A percentile compares a stretch with the other conserved stretches of the same genome.
phyloP scores from a whole-genome alignment of 2,329 filamentous ascomycete species.

The Colletotrichum aenigma region DNA sequence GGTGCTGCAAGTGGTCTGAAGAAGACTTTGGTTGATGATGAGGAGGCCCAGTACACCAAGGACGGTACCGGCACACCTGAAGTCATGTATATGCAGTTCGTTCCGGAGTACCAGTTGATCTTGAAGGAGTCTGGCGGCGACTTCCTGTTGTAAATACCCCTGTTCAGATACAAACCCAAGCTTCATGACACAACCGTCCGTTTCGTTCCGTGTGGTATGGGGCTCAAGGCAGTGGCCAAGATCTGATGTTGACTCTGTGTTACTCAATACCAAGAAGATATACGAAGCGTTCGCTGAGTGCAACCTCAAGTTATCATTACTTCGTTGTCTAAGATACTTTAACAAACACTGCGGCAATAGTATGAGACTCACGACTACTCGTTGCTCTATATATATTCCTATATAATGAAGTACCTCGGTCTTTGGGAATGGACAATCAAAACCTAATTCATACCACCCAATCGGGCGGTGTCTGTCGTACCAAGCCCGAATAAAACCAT shows the following conservation, averaged over 20 bases:
- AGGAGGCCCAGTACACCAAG: conserved; percentile 41
- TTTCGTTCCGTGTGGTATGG: neutral
- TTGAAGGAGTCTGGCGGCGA: conserved; percentile 33
- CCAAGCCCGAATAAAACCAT: conserved; percentile 39
- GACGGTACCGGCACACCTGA: conserved; percentile 26
- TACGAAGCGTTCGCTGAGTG: neutral
- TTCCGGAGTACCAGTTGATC: conserved; percentile 33
- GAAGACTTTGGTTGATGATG: conserved; percentile 42
- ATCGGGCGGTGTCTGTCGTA: conserved; percentile 13
- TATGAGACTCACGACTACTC: neutral
- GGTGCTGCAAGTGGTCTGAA: conserved; percentile 25
- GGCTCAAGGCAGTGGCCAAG: rapidly evolving
- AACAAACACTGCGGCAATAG: neutral
- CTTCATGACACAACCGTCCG: rapidly evolving
- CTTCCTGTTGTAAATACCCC: conserved; percentile 26
- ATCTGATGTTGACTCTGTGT: neutral
- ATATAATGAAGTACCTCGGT: rapidly evolving
- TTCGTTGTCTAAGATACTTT: rapidly evolving
- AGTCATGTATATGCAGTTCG: conserved; percentile 40
- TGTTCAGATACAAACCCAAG: neutral
- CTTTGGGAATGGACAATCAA: rapidly evolving
- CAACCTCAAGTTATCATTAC: neutral
- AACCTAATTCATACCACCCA: neutral
- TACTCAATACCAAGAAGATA: rapidly evolving
- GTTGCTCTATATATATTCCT: neutral